These are phyloP conservation scores for Colletotrichum aenigma DNA, from an alignment of 2,329 filamentous ascomycete genomes.

Conservation along the genomic window DNA sequence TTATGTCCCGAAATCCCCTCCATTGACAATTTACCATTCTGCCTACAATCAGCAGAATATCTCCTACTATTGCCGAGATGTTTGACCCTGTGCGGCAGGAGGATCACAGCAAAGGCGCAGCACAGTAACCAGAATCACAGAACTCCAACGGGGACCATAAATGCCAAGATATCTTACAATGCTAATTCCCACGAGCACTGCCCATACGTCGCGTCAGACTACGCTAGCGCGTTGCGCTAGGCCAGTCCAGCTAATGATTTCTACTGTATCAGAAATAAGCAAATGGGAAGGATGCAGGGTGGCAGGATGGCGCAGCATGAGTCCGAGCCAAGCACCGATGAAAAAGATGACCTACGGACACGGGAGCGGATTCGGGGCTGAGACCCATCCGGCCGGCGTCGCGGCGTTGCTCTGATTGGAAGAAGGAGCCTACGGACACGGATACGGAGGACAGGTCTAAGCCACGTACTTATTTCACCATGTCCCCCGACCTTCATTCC, in stretches of 20 bases:
- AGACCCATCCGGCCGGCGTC: neutral
- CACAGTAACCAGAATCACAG: neutral
- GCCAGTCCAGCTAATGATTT: neutral
- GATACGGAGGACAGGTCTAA: neutral
- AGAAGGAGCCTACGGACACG: slow-evolving; percentile 5
- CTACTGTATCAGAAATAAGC: neutral
- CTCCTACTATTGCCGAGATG: neutral
- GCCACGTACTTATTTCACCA: neutral
- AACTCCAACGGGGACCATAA: neutral
- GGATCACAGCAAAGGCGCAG: neutral
- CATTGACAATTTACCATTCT: neutral
- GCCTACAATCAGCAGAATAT: neutral
- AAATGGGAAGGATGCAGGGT: neutral
- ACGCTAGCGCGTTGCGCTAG: neutral
- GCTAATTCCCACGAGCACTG: neutral
- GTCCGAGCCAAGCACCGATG: neutral
- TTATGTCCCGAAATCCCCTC: neutral
- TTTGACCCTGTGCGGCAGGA: neutral
- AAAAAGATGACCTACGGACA: neutral
- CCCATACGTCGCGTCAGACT: neutral
- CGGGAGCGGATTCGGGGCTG: neutral
- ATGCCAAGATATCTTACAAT: neutral
- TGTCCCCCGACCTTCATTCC: slow-evolving; percentile 10
- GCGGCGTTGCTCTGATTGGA: neutral
- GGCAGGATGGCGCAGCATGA: neutral